Evolutionary conservation across 2,329 filamentous ascomycete species (phyloP).

Genomic region (Colletotrichum sp.): DNA sequence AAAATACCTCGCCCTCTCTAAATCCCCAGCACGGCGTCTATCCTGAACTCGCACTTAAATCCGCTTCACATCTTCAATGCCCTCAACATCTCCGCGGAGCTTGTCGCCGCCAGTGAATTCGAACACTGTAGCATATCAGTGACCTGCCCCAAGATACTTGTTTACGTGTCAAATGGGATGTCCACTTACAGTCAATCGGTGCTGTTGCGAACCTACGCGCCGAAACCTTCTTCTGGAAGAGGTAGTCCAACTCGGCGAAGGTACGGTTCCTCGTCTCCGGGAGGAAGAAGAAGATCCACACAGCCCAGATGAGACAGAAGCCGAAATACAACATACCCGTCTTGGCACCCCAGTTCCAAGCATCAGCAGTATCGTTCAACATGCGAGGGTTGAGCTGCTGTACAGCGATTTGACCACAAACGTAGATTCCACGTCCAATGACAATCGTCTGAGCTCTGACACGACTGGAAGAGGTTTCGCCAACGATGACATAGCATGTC

Average conservation of each 20-base stretch:
- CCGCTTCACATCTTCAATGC: background rate
- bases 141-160: background rate
- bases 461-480: slow-evolving; percentile 48
- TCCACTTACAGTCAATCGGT: slow-evolving; percentile 31
- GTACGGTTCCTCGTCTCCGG: slow-evolving; percentile 50
- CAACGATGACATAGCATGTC: slow-evolving; percentile 47
- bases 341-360: slow-evolving; percentile 42
- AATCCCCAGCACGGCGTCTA: background rate
- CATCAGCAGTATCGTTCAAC: slow-evolving; percentile 29
- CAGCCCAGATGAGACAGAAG: slow-evolving; percentile 44
- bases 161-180: background rate
- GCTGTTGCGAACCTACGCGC: slow-evolving; percentile 37
- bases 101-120: background rate
- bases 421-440: slow-evolving; percentile 46
- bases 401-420: slow-evolving; percentile 43
- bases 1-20: background rate
- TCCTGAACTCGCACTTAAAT: background rate
- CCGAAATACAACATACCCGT: slow-evolving; percentile 39
- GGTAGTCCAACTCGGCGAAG: slow-evolving; percentile 52
- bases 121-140: background rate
- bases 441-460: slow-evolving; percentile 51
- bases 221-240: slow-evolving; percentile 43
- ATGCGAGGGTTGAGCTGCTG: slow-evolving; percentile 43
- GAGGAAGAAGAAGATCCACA: slow-evolving; percentile 49
- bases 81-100: background rate